A percentile compares a stretch with the other conserved stretches of the same genome.
phyloP scores from a whole-genome alignment of 2,329 filamentous ascomycete species.

The Cryphonectria naterciae region DNA sequence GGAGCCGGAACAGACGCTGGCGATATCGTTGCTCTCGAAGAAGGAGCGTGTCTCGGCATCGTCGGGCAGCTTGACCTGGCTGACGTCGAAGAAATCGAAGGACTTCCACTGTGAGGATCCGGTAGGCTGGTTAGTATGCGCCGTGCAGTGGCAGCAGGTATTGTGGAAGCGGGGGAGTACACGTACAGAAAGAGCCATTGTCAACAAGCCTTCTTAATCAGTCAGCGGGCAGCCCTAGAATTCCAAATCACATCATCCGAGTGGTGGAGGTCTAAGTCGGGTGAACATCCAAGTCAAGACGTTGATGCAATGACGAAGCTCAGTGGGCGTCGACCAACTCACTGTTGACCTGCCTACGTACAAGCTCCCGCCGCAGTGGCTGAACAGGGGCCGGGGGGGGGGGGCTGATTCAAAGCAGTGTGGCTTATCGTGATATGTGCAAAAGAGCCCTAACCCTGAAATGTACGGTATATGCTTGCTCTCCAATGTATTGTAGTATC shows the following conservation, averaged over 20 bases:
- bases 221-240: not conserved
- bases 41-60: constrained; percentile 73
- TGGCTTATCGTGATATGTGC: not conserved
- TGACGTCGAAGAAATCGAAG: constrained; percentile 99
- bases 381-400: not conserved
- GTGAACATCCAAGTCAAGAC: not conserved
- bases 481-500: not conserved
- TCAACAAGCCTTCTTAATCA: not conserved
- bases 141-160: not conserved
- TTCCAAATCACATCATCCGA: not conserved
- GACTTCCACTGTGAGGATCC: constrained; percentile 81
- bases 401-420: not conserved
- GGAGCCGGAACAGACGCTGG: constrained; percentile 82
- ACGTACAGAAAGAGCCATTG: constrained; percentile 21
- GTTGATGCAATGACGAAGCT: not conserved
- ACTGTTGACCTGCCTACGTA: not conserved
- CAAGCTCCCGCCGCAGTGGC: not conserved
- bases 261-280: not conserved
- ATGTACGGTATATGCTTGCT: not conserved
- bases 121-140: not conserved
- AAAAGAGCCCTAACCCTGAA: not conserved
- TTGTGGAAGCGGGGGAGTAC: not conserved
- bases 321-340: not conserved
- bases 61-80: constrained; percentile 77
- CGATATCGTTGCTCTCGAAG: constrained; percentile 82